These are phyloP conservation scores for Kandelia obovata DNA, from an alignment of 345 rosid genomes.

Conservation along the genomic window DNA sequence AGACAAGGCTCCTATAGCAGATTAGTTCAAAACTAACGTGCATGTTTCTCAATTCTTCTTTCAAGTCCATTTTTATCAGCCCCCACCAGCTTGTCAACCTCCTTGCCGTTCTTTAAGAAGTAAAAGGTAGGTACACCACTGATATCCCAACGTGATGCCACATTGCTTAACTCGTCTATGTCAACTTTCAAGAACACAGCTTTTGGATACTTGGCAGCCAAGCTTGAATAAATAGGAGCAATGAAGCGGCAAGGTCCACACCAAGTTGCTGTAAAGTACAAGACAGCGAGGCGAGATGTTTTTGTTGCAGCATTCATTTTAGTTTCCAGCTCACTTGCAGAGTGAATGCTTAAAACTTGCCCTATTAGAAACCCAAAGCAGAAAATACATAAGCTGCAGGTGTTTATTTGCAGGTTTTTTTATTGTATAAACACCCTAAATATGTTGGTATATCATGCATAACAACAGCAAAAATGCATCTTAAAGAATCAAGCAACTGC, in stretches of 20 bases:
- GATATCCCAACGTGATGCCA: conserved; percentile 61
- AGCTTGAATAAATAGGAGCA: conserved; percentile 66
- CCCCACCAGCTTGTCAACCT: conserved; percentile 79
- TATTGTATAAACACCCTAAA: too few relatives aligned
- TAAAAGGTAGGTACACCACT: conserved; percentile 74
- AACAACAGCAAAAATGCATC: too few relatives aligned
- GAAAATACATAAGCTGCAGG: not conserved
- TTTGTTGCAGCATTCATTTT: conserved; percentile 61
- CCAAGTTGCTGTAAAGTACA: conserved; percentile 95
- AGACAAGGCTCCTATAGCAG: not conserved
- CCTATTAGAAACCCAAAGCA: conserved; percentile 38
- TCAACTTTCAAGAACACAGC: conserved; percentile 78
- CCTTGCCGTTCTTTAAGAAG: conserved; percentile 71
- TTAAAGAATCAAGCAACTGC: too few relatives aligned
- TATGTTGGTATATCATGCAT: too few relatives aligned
- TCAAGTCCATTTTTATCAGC: conserved; percentile 75
- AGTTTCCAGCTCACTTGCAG: conserved; percentile 59
- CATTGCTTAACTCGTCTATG: conserved; percentile 58
- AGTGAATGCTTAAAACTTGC: conserved; percentile 65
- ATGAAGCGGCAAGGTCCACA: conserved; percentile 90
- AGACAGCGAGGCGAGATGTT: conserved; percentile 67
- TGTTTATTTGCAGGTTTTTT: too few relatives aligned
- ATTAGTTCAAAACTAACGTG: conserved; percentile 23
- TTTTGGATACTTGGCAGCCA: conserved; percentile 60
- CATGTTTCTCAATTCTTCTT: conserved; percentile 58